Evolutionary conservation across 2,329 filamentous ascomycete genomes (phyloP).

Genomic region (Aspergillus japonicus): DNA sequence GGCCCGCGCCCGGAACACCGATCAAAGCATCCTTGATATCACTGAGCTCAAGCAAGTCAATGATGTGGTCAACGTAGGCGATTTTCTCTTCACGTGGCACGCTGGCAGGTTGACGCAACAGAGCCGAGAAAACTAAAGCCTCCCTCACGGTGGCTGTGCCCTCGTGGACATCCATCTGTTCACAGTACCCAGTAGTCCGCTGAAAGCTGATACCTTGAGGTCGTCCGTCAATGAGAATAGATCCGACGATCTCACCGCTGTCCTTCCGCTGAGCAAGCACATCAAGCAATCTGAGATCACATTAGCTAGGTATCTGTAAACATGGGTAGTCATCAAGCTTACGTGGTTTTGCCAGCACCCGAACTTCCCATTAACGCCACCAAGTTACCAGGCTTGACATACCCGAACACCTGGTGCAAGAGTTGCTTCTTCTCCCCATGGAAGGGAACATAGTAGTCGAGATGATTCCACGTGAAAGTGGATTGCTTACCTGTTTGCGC

Average conservation of each 20-base stretch:
- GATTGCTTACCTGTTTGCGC: slow-evolving; percentile 62
- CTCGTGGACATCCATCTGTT: slow-evolving; percentile 66
- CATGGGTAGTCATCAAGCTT: slow-evolving; percentile 7
- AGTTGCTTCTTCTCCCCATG: slow-evolving; percentile 48
- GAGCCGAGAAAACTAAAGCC: slow-evolving; percentile 62
- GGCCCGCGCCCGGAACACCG: slow-evolving; percentile 56
- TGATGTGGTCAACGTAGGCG: slow-evolving; percentile 64
- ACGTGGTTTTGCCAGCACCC: slow-evolving; percentile 61
- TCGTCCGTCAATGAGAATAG: slow-evolving; percentile 45
- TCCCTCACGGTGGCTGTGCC: slow-evolving; percentile 63
- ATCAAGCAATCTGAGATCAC: slow-evolving; percentile 38
- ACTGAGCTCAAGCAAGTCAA: slow-evolving; percentile 63
- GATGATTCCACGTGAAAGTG: slow-evolving; percentile 76
- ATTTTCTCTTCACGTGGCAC: slow-evolving; percentile 59
- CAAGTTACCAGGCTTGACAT: slow-evolving; percentile 70
- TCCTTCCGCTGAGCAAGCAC: slow-evolving; percentile 45
- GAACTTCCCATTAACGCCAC: slow-evolving; percentile 81
- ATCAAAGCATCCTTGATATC: slow-evolving; percentile 64
- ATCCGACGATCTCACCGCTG: slow-evolving; percentile 43
- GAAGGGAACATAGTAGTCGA: slow-evolving; percentile 65
- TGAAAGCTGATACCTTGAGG: slow-evolving; percentile 49
- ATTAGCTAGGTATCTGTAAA: background rate
- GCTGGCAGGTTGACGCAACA: slow-evolving; percentile 59
- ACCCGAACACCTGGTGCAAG: slow-evolving; percentile 64
- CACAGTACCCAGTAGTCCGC: slow-evolving; percentile 52